Percentiles rank a stretch among this genome's conserved stretches.
These are phyloP conservation scores for Coemansia sp. DNA, from an alignment of 192 early-diverging fungal genomes.

Conservation along the genomic window DNA sequence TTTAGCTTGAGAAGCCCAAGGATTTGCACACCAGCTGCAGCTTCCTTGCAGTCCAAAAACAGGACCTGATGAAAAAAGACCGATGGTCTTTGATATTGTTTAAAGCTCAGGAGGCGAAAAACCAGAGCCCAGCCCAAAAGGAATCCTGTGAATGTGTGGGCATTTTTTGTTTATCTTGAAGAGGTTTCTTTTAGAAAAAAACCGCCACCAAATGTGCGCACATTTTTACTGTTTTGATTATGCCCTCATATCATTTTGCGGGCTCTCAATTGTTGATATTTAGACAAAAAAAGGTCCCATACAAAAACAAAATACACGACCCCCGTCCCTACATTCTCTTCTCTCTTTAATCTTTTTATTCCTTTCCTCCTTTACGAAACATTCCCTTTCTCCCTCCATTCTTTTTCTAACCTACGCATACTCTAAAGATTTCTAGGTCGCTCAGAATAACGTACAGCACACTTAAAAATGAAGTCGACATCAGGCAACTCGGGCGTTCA, in stretches of 20 bases:
- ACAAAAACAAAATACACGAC: conserved; percentile 1
- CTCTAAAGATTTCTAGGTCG: too few relatives aligned
- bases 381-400: conserved; percentile 5
- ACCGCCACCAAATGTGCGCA: conserved; percentile 5
- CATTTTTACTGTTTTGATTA: conserved; percentile 5
- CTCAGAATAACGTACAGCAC: too few relatives aligned
- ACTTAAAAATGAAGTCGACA: conserved; percentile 41
- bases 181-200: neutral
- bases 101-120: too few relatives aligned
- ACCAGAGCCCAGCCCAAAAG: too few relatives aligned
- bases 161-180: neutral
- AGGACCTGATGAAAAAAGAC: conserved; percentile 4
- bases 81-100: too few relatives aligned
- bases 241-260: conserved; percentile 5
- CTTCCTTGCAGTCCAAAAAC: conserved; percentile 5
- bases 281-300: neutral
- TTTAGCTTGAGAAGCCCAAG: too few relatives aligned
- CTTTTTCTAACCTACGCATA: neutral
- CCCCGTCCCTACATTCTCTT: conserved; percentile 9
- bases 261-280: conserved; percentile 8
- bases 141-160: neutral
- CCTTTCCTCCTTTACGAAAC: conserved; percentile 3
- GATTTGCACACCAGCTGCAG: neutral
- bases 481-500: conserved; percentile 40
- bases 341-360: conserved; percentile 1